These are phyloP conservation scores for Coemansia sp. DNA, from an alignment of 192 early-diverging fungal species.

Conservation along the genomic window DNA sequence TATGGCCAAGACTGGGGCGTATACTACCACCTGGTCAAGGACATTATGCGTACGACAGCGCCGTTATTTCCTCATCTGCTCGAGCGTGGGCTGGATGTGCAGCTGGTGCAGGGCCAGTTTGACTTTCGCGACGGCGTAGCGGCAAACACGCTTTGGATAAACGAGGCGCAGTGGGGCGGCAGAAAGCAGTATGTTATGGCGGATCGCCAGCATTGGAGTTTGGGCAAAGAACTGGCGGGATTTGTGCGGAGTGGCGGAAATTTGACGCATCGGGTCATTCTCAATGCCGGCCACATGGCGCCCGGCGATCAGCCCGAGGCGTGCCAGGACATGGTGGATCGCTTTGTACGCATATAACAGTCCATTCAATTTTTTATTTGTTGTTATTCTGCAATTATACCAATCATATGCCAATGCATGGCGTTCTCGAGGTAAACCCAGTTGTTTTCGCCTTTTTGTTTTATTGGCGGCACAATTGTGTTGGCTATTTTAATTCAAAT, in stretches of 20 bases:
- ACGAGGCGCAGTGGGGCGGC: slow-evolving; percentile 55
- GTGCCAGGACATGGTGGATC: slow-evolving; percentile 42
- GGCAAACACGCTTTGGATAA: slow-evolving; percentile 69
- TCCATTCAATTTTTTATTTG: background rate
- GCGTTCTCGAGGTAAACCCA: background rate
- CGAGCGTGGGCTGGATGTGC: slow-evolving; percentile 52
- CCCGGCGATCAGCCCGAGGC: slow-evolving; percentile 65
- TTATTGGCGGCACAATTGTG: background rate
- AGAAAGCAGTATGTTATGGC: slow-evolving; percentile 53
- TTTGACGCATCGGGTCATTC: slow-evolving; percentile 59
- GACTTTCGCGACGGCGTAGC: slow-evolving; percentile 80
- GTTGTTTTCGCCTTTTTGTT: background rate
- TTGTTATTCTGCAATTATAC: background rate
- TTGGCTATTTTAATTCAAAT: background rate
- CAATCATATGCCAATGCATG: background rate
- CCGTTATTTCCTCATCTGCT: slow-evolving; percentile 61
- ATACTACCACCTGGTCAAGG: slow-evolving; percentile 50
- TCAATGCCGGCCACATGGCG: slow-evolving; percentile 74
- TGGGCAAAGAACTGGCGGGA: slow-evolving; percentile 55
- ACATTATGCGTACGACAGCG: slow-evolving; percentile 67
- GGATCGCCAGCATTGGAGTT: slow-evolving; percentile 53
- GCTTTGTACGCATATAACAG: slow-evolving; percentile 15
- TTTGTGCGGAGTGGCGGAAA: slow-evolving; percentile 59
- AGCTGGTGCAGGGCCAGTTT: slow-evolving; percentile 78
- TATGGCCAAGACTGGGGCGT: slow-evolving; percentile 59